Percentiles rank a stretch among this genome's conserved stretches.
Evolutionary conservation across 257 asterid species (phyloP).

Genomic region (Solanum infundibuliforme): DNA sequence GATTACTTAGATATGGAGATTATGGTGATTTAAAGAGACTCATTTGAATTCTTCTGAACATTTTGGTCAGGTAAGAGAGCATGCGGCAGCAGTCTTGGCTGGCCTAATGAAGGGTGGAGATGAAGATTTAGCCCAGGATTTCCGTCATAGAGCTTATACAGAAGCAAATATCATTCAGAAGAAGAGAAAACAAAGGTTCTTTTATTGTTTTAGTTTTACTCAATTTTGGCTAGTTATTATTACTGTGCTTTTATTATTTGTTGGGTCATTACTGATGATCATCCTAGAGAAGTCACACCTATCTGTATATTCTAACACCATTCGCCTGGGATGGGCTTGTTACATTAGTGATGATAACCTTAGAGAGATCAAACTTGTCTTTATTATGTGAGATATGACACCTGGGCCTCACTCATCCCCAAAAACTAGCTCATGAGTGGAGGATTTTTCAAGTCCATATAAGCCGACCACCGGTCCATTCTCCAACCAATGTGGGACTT

Average conservation of each 20-base stretch:
- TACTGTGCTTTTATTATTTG: not conserved
- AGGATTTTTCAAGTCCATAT: not conserved
- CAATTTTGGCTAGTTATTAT: not conserved
- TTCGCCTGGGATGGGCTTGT: not conserved
- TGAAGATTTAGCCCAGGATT: constrained; percentile 57
- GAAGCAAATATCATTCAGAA: constrained; percentile 57
- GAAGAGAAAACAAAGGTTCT: constrained; percentile 65
- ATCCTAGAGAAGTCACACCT: not conserved
- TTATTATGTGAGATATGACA: not conserved
- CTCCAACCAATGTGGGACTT: not conserved
- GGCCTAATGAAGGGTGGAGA: constrained; percentile 93
- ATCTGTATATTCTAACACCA: not conserved
- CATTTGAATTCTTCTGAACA: not conserved
- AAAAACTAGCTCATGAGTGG: not conserved
- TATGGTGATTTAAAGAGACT: not conserved
- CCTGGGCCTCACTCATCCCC: not conserved
- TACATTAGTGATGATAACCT: not conserved
- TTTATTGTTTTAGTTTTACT: constrained; percentile 5
- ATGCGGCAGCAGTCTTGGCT: constrained; percentile 98
- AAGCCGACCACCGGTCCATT: not conserved
- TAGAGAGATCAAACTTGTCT: not conserved
- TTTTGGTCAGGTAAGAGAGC: constrained; percentile 79
- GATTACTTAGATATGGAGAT: not conserved
- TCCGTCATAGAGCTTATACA: constrained; percentile 71
- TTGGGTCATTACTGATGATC: not conserved